phyloP scores from a whole-genome alignment of 2,329 filamentous ascomycete genomes.

The Monilinia vaccinii-corymbosi region DNA sequence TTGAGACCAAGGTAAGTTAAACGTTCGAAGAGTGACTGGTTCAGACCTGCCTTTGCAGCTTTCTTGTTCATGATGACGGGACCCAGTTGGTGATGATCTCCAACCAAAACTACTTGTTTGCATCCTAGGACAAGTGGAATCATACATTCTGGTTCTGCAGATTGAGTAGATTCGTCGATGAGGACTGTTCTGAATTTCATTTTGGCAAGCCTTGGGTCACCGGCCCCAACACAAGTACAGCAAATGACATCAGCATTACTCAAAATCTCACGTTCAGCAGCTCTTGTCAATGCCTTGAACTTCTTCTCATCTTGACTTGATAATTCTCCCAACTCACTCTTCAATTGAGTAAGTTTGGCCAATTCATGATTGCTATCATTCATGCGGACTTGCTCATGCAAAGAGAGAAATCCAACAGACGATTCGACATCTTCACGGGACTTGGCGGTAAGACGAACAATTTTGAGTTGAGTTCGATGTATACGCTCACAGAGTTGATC shows the following conservation, averaged over 20 bases:
- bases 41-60: conserved; percentile 91
- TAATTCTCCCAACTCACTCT: conserved; percentile 82
- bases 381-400: conserved; percentile 96
- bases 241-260: conserved; percentile 96
- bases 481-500: conserved; percentile 97
- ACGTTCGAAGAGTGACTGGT: conserved; percentile 97
- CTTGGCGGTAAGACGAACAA: conserved; percentile 96
- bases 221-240: conserved; percentile 96
- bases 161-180: conserved; percentile 97
- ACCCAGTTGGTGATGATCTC: conserved; percentile 94
- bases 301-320: conserved; percentile 97
- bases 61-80: conserved; percentile 99
- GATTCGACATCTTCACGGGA: conserved; percentile 98
- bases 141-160: conserved; percentile 97
- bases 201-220: conserved; percentile 88
- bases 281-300: conserved; percentile 89
- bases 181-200: conserved; percentile 98
- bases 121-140: conserved; percentile 94
- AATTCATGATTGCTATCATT: conserved; percentile 94
- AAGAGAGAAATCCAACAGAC: conserved; percentile 88
- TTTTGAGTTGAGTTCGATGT: conserved; percentile 88
- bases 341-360: conserved; percentile 84
- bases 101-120: conserved; percentile 97
- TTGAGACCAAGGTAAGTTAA: conserved; percentile 84
- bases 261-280: conserved; percentile 89